Conservation (phyloP, 2,329 filamentous ascomycete genomes). For the Penicillium concentricum region DNA sequence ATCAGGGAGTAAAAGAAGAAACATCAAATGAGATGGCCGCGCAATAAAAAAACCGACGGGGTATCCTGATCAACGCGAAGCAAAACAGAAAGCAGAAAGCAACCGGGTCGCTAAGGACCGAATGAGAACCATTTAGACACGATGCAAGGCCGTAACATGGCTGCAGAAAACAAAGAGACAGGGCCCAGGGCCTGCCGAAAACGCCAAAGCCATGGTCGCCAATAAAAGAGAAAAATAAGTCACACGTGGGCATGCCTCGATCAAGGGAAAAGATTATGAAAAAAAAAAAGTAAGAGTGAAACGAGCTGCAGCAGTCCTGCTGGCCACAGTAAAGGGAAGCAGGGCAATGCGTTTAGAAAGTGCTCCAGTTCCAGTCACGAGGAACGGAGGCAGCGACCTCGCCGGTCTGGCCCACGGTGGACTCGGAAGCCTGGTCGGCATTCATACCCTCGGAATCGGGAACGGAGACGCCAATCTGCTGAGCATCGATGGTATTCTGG, state of each 20-base stretch:
- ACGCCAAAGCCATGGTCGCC: conserved; percentile 20
- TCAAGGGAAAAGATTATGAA: background rate
- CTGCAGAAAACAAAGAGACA: background rate
- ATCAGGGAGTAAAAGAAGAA: conserved; percentile 14
- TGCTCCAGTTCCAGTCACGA: conserved; percentile 63
- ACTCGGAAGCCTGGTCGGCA: conserved; percentile 21
- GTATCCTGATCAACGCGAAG: conserved; percentile 34
- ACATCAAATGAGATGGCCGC: conserved; percentile 25
- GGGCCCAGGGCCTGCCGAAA: background rate
- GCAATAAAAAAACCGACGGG: conserved; percentile 32
- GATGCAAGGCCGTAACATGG: conserved; percentile 1
- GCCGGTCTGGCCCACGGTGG: conserved; percentile 25
- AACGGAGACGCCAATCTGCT: conserved; percentile 21
- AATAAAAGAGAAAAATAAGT: conserved; percentile 2
- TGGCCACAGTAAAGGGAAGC: conserved; percentile 9
- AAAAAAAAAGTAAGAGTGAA: conserved; percentile 2
- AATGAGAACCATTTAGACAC: background rate
- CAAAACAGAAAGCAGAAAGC: conserved; percentile 8
- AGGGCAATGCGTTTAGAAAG: conserved; percentile 47
- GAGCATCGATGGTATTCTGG: conserved; percentile 35
- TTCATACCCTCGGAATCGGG: conserved; percentile 24
- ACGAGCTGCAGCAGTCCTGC: conserved; percentile 18
- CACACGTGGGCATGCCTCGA: background rate
- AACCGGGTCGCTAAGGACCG: background rate
- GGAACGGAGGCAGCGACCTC: conserved; percentile 57